Percentiles rank a stretch among this genome's conserved stretches.
These are phyloP conservation scores for Fusarium anguioides DNA, from an alignment of 2,329 filamentous ascomycete species.

Conservation along the genomic window DNA sequence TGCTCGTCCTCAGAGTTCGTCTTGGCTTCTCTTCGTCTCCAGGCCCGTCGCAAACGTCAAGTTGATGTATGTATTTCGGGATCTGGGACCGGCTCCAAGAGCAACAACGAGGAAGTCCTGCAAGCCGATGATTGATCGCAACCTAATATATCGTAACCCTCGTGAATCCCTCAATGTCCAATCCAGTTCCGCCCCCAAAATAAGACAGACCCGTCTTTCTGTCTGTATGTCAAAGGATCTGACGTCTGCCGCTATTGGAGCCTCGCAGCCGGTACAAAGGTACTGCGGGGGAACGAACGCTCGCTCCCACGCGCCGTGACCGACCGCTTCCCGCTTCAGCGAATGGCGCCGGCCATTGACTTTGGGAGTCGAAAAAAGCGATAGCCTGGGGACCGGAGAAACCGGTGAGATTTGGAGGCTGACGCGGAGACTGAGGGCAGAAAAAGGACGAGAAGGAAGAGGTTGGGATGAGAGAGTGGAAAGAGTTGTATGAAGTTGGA, in stretches of 20 bases:
- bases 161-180: constrained; percentile 14
- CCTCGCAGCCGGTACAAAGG: constrained; percentile 52
- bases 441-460: constrained; percentile 4
- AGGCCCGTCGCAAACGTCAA: constrained; percentile 17
- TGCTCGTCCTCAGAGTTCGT: constrained; percentile 1
- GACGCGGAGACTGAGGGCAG: constrained; percentile 15
- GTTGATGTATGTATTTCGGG: constrained; percentile 22
- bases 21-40: constrained; percentile 9
- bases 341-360: constrained; percentile 69
- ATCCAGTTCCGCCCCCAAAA: constrained; percentile 26
- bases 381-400: constrained; percentile 27
- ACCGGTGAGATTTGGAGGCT: constrained; percentile 12
- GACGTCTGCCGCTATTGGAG: constrained; percentile 40
- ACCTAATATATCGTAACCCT: constrained; percentile 8
- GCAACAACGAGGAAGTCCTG: neutral
- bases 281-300: constrained; percentile 70
- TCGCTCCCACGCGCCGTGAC: constrained; percentile 69
- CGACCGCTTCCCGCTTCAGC: constrained; percentile 64
- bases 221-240: constrained; percentile 3
- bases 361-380: constrained; percentile 38
- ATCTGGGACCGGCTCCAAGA: constrained; percentile 1
- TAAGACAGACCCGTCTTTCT: constrained; percentile 14
- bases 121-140: constrained; percentile 8
- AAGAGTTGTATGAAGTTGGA: constrained; percentile 21
- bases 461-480: constrained; percentile 9